Conservation (phyloP, 73 alveolate genomes). For the Halteria grandinella region DNA sequence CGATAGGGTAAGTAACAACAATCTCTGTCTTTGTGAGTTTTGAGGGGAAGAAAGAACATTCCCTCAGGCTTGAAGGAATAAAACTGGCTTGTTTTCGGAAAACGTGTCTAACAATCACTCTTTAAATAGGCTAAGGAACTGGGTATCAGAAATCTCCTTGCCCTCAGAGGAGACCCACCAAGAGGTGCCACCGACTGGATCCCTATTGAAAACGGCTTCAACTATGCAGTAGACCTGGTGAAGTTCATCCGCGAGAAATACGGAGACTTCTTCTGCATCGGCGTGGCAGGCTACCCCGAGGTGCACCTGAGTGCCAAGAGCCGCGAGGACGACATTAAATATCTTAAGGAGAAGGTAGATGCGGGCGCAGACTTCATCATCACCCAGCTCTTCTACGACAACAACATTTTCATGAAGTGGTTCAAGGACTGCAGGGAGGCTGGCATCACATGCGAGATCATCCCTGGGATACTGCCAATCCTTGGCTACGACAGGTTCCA, state of each 20-base stretch:
- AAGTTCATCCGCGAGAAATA: constrained; percentile 61
- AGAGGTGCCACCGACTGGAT: constrained; percentile 75
- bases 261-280: constrained; percentile 87
- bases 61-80: not conserved
- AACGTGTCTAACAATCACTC: too few relatives aligned
- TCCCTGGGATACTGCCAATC: constrained; percentile 89
- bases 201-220: constrained; percentile 76
- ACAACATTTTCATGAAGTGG: constrained; percentile 70
- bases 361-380: constrained; percentile 87
- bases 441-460: constrained; percentile 78
- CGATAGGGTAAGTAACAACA: constrained; percentile 25
- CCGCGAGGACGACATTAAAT: constrained; percentile 51
- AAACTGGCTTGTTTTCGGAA: not conserved
- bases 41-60: too few relatives aligned
- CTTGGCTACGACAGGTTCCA: constrained; percentile 60
- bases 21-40: too few relatives aligned
- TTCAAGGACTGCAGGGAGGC: constrained; percentile 66
- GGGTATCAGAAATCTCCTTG: constrained; percentile 81
- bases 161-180: constrained; percentile 92
- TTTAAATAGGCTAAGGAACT: constrained; percentile 73
- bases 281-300: constrained; percentile 92
- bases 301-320: constrained; percentile 74
- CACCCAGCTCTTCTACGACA: constrained; percentile 86
- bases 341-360: constrained; percentile 73
- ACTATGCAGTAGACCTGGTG: constrained; percentile 70